Conservation (phyloP, 2,329 filamentous ascomycete genomes). For the Cercospora sojina region DNA sequence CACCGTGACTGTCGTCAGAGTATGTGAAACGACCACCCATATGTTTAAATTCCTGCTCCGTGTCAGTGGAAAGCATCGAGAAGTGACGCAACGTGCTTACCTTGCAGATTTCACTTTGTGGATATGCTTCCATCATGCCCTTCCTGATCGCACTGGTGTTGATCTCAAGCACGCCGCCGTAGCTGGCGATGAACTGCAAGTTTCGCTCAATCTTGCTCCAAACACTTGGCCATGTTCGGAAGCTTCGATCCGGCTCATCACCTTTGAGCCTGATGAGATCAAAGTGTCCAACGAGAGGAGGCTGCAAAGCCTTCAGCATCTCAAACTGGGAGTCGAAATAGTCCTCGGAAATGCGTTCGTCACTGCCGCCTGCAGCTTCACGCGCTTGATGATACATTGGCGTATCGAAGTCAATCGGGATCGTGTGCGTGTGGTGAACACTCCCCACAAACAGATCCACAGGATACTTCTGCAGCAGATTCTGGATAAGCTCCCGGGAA, state of each 20-base stretch:
- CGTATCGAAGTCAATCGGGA: constrained; percentile 85
- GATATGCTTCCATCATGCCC: constrained; percentile 88
- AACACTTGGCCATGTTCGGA: constrained; percentile 49
- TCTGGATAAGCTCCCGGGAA: constrained; percentile 59
- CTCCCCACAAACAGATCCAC: constrained; percentile 93
- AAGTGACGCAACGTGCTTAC: constrained; percentile 47
- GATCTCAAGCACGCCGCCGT: constrained; percentile 82
- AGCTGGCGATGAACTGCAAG: constrained; percentile 65
- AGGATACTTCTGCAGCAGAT: constrained; percentile 58
- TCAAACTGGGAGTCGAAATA: constrained; percentile 87
- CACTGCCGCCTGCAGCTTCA: constrained; percentile 56
- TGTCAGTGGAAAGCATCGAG: constrained; percentile 5
- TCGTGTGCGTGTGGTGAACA: constrained; percentile 80
- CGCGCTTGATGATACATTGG: constrained; percentile 66
- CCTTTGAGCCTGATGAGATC: constrained; percentile 85
- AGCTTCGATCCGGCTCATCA: constrained; percentile 61
- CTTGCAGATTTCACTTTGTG: constrained; percentile 73
- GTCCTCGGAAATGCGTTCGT: constrained; percentile 71
- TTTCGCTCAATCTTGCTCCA: constrained; percentile 77
- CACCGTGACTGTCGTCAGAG: constrained; percentile 91
- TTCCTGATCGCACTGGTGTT: constrained; percentile 87
- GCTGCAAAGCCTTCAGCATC: constrained; percentile 72
- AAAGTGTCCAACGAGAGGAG: constrained; percentile 86
- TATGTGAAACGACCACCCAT: constrained; percentile 81
- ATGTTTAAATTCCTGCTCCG: constrained; percentile 63